Conservation (phyloP, 1,284 basidiomycete species). For the Uromyces viciae-fabae region DNA sequence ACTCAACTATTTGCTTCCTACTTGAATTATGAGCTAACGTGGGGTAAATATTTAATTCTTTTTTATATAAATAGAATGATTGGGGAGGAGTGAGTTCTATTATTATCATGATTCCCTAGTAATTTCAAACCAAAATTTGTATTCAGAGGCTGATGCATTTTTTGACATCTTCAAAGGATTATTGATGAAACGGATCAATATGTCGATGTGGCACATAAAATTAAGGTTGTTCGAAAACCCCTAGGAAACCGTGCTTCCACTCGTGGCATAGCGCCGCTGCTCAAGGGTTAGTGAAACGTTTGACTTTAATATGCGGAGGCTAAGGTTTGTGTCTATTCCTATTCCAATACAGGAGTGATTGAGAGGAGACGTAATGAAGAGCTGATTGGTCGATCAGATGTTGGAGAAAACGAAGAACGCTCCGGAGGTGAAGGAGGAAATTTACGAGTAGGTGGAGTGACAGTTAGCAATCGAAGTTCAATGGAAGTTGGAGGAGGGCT, state of each 20-base stretch:
- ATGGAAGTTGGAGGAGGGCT: too few species aligned
- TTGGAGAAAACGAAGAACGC: slow-evolving; percentile 28
- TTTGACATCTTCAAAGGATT: slow-evolving; percentile 56
- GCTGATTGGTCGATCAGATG: slow-evolving; percentile 15
- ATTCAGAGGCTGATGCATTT: neutral
- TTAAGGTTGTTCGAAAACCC: slow-evolving; percentile 43
- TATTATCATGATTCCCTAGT: too few species aligned
- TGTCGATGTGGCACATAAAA: slow-evolving; percentile 60
- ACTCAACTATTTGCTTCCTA: slow-evolving; percentile 47
- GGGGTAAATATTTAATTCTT: too few species aligned
- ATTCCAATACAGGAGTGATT: slow-evolving; percentile 37
- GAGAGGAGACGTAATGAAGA: slow-evolving; percentile 38
- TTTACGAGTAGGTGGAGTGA: neutral
- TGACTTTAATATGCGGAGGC: neutral
- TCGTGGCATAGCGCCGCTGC: slow-evolving; percentile 33
- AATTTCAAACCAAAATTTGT: too few species aligned
- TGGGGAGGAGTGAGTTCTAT: slow-evolving; percentile 63
- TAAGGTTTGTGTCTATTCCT: neutral
- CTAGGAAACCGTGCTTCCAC: slow-evolving; percentile 1
- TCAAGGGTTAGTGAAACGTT: slow-evolving; percentile 42
- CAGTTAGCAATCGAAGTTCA: neutral
- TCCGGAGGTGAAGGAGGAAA: neutral
- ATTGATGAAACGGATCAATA: slow-evolving; percentile 85
- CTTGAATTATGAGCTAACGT: too few species aligned
- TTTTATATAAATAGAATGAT: slow-evolving; percentile 63